phyloP scores from a whole-genome alignment of 2,329 filamentous ascomycete genomes.

The Aspergillus sergii region DNA sequence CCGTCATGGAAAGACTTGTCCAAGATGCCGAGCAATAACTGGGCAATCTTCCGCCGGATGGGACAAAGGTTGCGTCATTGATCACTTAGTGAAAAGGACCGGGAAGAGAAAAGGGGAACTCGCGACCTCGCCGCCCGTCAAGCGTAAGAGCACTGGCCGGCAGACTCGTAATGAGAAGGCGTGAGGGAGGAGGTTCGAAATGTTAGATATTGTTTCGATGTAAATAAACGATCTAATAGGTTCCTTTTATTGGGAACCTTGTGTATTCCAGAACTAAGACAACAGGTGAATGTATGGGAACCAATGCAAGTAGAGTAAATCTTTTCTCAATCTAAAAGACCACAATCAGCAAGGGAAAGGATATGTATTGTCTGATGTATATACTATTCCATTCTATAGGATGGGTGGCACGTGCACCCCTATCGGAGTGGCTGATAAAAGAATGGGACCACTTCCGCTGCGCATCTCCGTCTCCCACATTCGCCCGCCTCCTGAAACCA shows the following conservation, averaged over 20 bases:
- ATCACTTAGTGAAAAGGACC: slow-evolving; percentile 62
- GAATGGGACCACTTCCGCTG: slow-evolving; percentile 19
- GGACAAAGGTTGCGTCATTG: slow-evolving; percentile 66
- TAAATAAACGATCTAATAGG: background rate
- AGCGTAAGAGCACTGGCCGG: slow-evolving; percentile 8
- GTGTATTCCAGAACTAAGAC: background rate
- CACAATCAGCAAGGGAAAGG: background rate
- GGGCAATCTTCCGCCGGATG: slow-evolving; percentile 63
- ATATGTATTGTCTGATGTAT: background rate
- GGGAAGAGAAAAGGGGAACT: slow-evolving; percentile 49
- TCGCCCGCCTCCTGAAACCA: background rate
- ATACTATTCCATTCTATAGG: background rate
- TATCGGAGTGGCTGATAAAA: slow-evolving; percentile 21
- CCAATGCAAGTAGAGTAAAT: background rate
- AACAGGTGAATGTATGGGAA: background rate
- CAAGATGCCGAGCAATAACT: slow-evolving; percentile 63
- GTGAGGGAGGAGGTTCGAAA: background rate
- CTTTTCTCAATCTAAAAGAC: background rate
- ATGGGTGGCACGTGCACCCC: slow-evolving; percentile 19
- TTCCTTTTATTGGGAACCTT: background rate
- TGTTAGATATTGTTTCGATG: background rate
- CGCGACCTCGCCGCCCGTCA: background rate
- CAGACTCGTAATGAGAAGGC: background rate
- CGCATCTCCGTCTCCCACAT: background rate
- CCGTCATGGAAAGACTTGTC: slow-evolving; percentile 64